These are phyloP conservation scores for Babesia ovata DNA, from an alignment of 169 alveolate species.

Conservation along the genomic window DNA sequence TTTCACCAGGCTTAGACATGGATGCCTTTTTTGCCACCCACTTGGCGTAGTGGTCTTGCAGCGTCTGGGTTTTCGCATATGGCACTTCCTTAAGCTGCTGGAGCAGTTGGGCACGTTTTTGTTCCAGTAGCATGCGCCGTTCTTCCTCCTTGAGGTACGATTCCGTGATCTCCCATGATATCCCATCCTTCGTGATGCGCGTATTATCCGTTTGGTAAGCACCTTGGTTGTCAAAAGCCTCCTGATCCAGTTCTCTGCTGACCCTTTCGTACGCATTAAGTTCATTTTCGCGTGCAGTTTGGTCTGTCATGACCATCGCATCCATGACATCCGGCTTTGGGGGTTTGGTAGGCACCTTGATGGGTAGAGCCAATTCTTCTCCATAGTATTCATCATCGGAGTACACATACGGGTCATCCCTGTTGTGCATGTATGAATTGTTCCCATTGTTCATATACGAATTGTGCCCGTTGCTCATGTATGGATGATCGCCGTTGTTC, in stretches of 20 bases:
- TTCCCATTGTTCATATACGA: too few relatives aligned
- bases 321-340: conserved; percentile 17
- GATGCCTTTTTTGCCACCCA: conserved; percentile 10
- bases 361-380: background rate
- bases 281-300: conserved; percentile 23
- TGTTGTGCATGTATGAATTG: too few relatives aligned
- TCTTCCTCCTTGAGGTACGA: conserved; percentile 56
- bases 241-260: conserved; percentile 30
- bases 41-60: conserved; percentile 18
- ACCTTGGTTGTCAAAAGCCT: conserved; percentile 1
- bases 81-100: conserved; percentile 15
- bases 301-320: conserved; percentile 26
- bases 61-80: background rate
- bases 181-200: conserved; percentile 37
- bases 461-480: too few relatives aligned
- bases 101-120: conserved; percentile 39
- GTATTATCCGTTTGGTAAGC: conserved; percentile 53
- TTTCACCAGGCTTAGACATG: background rate
- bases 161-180: conserved; percentile 63
- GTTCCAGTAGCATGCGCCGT: conserved; percentile 24
- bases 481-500: too few relatives aligned
- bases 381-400: background rate
- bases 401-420: background rate
- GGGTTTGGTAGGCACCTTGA: conserved; percentile 26
- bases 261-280: conserved; percentile 12